These are phyloP conservation scores for Mediolabrus comicus DNA, from an alignment of 108 stramenopile genomes.

Conservation along the genomic window DNA sequence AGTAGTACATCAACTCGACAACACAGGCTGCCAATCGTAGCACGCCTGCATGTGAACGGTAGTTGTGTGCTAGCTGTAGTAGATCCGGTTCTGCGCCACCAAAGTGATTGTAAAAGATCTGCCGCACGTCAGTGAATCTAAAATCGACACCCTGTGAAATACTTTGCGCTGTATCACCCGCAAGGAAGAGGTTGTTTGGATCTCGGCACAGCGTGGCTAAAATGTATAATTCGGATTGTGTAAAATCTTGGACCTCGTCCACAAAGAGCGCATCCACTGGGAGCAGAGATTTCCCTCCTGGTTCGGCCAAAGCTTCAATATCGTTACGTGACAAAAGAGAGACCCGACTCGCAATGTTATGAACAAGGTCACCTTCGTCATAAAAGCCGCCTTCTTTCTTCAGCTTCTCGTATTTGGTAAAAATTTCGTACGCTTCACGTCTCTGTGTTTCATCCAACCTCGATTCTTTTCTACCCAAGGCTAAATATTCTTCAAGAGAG, in stretches of 20 bases:
- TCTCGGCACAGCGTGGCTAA: slow-evolving; percentile 33
- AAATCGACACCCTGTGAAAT: slow-evolving; percentile 50
- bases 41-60: slow-evolving; percentile 45
- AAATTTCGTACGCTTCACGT: slow-evolving; percentile 34
- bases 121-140: slow-evolving; percentile 50
- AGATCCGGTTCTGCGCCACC: slow-evolving; percentile 27
- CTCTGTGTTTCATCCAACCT: slow-evolving; percentile 39
- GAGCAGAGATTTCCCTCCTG: background rate
- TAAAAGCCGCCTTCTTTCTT: slow-evolving; percentile 33
- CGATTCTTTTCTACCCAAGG: slow-evolving; percentile 42
- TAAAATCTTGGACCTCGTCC: slow-evolving; percentile 53
- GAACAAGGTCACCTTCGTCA: slow-evolving; percentile 46
- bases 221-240: slow-evolving; percentile 36
- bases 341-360: slow-evolving; percentile 49
- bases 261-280: slow-evolving; percentile 38
- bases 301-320: background rate
- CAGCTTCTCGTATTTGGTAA: slow-evolving; percentile 34
- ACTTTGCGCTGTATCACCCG: slow-evolving; percentile 49
- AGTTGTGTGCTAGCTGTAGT: slow-evolving; percentile 47
- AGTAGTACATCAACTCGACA: slow-evolving; percentile 40
- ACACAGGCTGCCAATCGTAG: slow-evolving; percentile 45
- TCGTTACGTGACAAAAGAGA: background rate
- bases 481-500: slow-evolving; percentile 41
- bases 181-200: slow-evolving; percentile 38
- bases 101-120: slow-evolving; percentile 38